These are phyloP conservation scores for Lentinus tigrinus DNA, from an alignment of 768 basidiomycete species.

Conservation along the genomic window DNA sequence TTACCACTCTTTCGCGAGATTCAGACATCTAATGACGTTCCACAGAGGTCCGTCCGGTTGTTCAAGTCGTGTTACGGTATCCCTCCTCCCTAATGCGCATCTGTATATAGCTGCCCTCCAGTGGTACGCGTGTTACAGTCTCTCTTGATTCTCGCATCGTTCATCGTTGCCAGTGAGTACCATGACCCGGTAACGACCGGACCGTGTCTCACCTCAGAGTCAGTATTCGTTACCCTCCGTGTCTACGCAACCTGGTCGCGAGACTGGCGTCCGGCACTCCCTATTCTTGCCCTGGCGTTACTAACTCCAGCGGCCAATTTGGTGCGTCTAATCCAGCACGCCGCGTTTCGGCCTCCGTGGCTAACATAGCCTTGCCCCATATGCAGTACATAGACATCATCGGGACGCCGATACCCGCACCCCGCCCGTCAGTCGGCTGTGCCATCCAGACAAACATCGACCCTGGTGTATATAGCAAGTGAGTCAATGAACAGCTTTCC, in stretches of 20 bases:
- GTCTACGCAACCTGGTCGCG: conserved; percentile 21
- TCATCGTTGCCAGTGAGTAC: conserved; percentile 16
- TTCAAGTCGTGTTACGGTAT: not conserved
- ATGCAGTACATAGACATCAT: conserved; percentile 7
- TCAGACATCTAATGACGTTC: not conserved
- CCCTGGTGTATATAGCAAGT: conserved; percentile 8
- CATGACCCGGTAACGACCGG: not conserved
- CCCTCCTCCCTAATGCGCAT: not conserved
- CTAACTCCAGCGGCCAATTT: conserved; percentile 12
- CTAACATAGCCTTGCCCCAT: no score
- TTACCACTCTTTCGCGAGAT: not conserved
- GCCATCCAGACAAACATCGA: conserved; percentile 3
- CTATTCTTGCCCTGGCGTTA: conserved; percentile 15
- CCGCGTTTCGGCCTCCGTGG: not conserved
- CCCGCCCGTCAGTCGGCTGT: conserved; percentile 18
- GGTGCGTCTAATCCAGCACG: not conserved
- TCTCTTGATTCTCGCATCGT: not conserved
- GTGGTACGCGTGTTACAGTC: conserved; percentile 17
- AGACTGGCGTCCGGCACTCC: conserved; percentile 19
- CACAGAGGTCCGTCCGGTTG: not conserved
- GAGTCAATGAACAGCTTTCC: not conserved
- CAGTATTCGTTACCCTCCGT: conserved; percentile 18
- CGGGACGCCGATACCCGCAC: conserved; percentile 6
- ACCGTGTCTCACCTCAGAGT: not conserved
- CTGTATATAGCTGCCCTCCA: conserved; percentile 10